Base-by-base conservation (phyloP, 73 alveolate genomes). In the Paramecium caudatum region DNA sequence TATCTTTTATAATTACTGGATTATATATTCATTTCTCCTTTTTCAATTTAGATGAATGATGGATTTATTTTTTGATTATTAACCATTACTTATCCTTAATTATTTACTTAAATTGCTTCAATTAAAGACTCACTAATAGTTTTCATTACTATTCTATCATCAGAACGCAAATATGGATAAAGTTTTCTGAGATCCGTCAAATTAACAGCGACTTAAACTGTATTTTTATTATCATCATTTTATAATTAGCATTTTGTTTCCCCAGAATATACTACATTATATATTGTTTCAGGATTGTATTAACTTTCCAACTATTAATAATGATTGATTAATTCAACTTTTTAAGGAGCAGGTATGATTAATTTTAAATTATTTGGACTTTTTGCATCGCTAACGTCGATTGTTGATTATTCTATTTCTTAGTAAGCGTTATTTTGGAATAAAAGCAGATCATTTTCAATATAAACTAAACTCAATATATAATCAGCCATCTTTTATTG, bases 181-280 rank as follows among this genome's bases (percentile, higher is more conserved):
- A 74, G 46, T 41, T 74, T 74, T n/a, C 19, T 74, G 19, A 74
- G 21, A 74, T 74, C 69, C 16, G 47, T 41, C 15, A 74, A 74
- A 36, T 74, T 47, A 45, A 74, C 88, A 10, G 88, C 5, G 1
- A 74, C 21, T 74, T 74, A 13, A 17, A 74, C 68, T 1, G 88
- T 74, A 23, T 74, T 74, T 23, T 55, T 1, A 9, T 0, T 27
- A 0, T 74, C 88, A 4, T 74, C 12, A 27, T 13, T n/a, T 21
- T 23, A 1, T 0, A 47, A 41, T 16, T 41, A 39, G 23, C 15
- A 19, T 45, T 74, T 27, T 3, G 15, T 46, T 41, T 37, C 10
- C 16, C 88, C 88, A 36, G 55, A 5, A 74, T 74, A 43, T 9
- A 74, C 65, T 3, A 74, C 68, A 74, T 74, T 74, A 13, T 74